A percentile compares a stretch with the other conserved stretches of the same genome.
These are phyloP conservation scores for Yamadazyma nakazawae DNA, from an alignment of 805 yeast genomes.

Conservation along the genomic window DNA sequence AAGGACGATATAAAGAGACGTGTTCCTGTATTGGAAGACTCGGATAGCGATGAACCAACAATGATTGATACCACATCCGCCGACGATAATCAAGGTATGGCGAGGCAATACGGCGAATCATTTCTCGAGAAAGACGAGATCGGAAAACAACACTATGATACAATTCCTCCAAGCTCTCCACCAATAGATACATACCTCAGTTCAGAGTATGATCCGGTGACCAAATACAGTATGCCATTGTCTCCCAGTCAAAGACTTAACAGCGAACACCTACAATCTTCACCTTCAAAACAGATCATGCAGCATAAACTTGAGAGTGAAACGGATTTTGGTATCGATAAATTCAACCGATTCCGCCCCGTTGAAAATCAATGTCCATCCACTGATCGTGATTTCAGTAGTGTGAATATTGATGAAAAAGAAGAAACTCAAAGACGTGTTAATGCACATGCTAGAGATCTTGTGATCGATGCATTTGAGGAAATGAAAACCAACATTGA, in stretches of 20 bases:
- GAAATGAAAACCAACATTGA: slow-evolving; percentile 41
- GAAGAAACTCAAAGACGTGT: slow-evolving; percentile 17
- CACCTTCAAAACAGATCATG: slow-evolving; percentile 4
- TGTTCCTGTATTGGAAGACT: slow-evolving; percentile 17
- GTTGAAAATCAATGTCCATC: slow-evolving; percentile 27
- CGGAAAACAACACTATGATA: slow-evolving; percentile 5
- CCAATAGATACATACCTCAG: slow-evolving; percentile 31
- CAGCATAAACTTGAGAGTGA: slow-evolving; percentile 19
- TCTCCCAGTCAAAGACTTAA: slow-evolving; percentile 15
- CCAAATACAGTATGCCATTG: slow-evolving; percentile 10
- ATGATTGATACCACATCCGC: slow-evolving; percentile 15
- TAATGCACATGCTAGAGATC: slow-evolving; percentile 33
- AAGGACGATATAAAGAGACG: slow-evolving; percentile 38
- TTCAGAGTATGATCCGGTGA: slow-evolving; percentile 26
- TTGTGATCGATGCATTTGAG: slow-evolving; percentile 47
- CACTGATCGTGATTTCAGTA: slow-evolving; percentile 27
- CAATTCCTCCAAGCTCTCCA: slow-evolving; percentile 36
- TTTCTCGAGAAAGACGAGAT: slow-evolving; percentile 3
- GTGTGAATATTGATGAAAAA: slow-evolving; percentile 17
- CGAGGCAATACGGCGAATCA: not conserved
- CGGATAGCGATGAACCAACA: slow-evolving; percentile 18
- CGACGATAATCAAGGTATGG: slow-evolving; percentile 3
- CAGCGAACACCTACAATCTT: slow-evolving; percentile 6
- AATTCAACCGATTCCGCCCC: slow-evolving; percentile 40
- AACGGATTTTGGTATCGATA: slow-evolving; percentile 51